Percentiles rank a stretch among this genome's conserved stretches.
Evolutionary conservation across 1,284 basidiomycete genomes (phyloP).

Genomic region (Rhizoctonia solani): DNA sequence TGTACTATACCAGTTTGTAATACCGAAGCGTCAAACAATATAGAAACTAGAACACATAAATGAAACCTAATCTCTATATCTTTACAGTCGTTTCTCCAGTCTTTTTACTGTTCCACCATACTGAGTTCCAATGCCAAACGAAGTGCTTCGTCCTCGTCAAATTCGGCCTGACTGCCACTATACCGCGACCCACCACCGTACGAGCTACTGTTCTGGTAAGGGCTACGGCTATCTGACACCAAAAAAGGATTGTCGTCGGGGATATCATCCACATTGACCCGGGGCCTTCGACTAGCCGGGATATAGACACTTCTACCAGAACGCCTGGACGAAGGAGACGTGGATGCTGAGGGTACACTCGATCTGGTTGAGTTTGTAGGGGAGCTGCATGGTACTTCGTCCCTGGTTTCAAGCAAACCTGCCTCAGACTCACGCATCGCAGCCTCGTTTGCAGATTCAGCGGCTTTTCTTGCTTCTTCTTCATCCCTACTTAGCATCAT

Average conservation of each 20-base stretch:
- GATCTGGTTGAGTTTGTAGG: constrained; percentile 6
- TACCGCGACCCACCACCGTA: neutral
- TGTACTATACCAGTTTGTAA: too few species aligned
- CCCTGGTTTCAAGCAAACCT: neutral
- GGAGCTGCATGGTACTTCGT: constrained; percentile 5
- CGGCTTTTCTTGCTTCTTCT: constrained; percentile 48
- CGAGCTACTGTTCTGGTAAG: constrained; percentile 24
- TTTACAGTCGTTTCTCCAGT: neutral
- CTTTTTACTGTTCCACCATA: constrained; percentile 50
- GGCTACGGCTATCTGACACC: constrained; percentile 20
- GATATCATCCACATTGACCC: constrained; percentile 4
- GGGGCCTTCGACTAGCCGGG: constrained; percentile 19
- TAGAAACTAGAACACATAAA: too few species aligned
- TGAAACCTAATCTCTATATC: constrained; percentile 2
- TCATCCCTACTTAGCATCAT: constrained; percentile 87
- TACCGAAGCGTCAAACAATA: too few species aligned
- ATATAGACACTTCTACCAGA: constrained; percentile 16
- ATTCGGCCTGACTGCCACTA: constrained; percentile 42
- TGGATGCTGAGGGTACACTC: constrained; percentile 26
- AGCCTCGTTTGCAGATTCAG: neutral
- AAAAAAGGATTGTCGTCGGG: constrained; percentile 12
- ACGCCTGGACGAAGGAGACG: constrained; percentile 29
- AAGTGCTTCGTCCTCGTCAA: constrained; percentile 56
- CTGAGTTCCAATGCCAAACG: constrained; percentile 60
- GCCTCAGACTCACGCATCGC: neutral